Evolutionary conservation across 352 stramenopile species (phyloP).

Genomic region (Phytophthora sp.): DNA sequence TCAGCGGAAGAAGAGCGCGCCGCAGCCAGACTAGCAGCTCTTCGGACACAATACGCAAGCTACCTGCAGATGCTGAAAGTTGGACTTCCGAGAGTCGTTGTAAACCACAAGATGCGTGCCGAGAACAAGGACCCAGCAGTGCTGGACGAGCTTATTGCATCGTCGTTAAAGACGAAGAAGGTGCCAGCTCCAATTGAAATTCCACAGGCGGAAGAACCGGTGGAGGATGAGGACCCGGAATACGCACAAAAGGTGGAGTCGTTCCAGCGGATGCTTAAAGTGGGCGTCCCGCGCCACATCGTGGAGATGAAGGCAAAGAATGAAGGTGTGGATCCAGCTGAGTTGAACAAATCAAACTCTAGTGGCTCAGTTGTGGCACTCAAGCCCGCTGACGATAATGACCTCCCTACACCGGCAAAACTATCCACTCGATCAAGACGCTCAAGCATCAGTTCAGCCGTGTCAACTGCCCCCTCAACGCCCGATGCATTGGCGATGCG

Average conservation of each 20-base stretch:
- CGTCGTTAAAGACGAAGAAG: constrained; percentile 34
- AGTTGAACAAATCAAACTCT: constrained; percentile 34
- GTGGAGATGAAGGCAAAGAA: constrained; percentile 71
- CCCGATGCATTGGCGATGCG: constrained; percentile 33
- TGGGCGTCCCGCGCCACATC: constrained; percentile 58
- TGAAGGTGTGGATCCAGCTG: constrained; percentile 54
- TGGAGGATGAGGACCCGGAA: constrained; percentile 41
- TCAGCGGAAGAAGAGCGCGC: constrained; percentile 10
- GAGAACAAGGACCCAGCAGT: constrained; percentile 63
- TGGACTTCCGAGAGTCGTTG: constrained; percentile 60
- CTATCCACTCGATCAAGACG: constrained; percentile 35
- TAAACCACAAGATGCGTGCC: constrained; percentile 75
- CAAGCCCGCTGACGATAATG: constrained; percentile 44
- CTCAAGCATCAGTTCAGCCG: constrained; percentile 43
- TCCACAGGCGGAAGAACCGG: constrained; percentile 22
- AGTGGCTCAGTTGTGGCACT: background rate
- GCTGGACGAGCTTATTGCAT: constrained; percentile 55
- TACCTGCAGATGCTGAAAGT: constrained; percentile 89
- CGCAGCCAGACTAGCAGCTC: constrained; percentile 15
- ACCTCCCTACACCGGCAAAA: background rate
- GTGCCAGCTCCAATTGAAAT: constrained; percentile 42
- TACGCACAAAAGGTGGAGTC: constrained; percentile 53
- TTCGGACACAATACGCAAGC: constrained; percentile 35
- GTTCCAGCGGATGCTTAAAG: constrained; percentile 78
- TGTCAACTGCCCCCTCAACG: constrained; percentile 36